Percentiles rank a stretch among this genome's conserved stretches.
Evolutionary conservation across 2,329 filamentous ascomycete species (phyloP).

Genomic region (Blastomyces silverae): DNA sequence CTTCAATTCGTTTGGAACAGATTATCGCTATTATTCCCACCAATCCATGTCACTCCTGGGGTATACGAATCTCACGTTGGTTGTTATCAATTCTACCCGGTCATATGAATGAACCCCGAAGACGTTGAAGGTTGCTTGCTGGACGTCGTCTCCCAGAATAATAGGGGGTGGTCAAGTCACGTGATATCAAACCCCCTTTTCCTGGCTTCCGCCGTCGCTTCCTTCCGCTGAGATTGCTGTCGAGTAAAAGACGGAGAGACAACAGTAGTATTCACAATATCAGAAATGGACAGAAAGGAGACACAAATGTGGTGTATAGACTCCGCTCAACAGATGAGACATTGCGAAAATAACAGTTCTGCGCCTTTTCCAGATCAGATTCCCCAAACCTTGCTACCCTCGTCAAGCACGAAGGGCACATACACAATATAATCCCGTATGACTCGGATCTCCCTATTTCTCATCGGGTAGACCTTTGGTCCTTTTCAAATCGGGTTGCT

Average conservation of each 20-base stretch:
- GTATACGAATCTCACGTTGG: neutral
- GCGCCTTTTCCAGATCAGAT: neutral
- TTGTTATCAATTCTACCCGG: neutral
- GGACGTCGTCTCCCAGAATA: neutral
- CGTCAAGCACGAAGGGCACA: neutral
- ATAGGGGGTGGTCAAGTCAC: neutral
- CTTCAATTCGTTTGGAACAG: no score
- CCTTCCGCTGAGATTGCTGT: neutral
- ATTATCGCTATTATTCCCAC: no score
- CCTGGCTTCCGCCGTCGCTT: neutral
- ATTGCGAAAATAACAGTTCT: neutral
- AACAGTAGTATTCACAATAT: neutral
- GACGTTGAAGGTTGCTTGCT: neutral
- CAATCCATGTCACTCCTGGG: neutral
- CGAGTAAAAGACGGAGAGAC: neutral
- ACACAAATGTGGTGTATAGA: neutral
- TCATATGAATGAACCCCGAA: neutral
- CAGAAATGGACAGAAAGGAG: neutral
- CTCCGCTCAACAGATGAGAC: neutral
- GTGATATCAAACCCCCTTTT: slow-evolving; percentile 2
- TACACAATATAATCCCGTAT: neutral
- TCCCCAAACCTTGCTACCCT: neutral
- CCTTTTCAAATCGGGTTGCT: neutral
- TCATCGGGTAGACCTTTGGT: neutral
- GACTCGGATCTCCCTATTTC: neutral